Evolutionary conservation across 129 eudicot genomes (phyloP).

Genomic region (Chrysanthemum makinoi): DNA sequence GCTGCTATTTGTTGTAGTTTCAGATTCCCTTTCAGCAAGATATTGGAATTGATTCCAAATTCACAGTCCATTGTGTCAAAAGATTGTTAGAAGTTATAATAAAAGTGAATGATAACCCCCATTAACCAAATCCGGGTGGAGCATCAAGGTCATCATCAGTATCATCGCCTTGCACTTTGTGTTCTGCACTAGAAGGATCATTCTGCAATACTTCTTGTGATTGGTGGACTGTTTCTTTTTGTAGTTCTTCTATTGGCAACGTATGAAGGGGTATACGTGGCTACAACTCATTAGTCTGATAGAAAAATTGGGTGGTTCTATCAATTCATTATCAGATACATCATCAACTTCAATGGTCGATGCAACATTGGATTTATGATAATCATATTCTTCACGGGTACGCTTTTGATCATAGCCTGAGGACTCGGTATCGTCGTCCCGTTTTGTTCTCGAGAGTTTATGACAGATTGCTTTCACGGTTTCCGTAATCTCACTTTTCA

Average conservation of each 20-base stretch:
- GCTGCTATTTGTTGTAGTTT: too few species aligned
- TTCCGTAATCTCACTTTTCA: slow-evolving; percentile 70
- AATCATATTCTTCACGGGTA: slow-evolving; percentile 24
- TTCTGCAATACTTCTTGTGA: slow-evolving; percentile 19
- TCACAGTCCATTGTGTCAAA: slow-evolving; percentile 7
- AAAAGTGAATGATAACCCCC: slow-evolving; percentile 15
- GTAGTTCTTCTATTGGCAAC: slow-evolving; percentile 17
- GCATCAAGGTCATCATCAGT: slow-evolving; percentile 84
- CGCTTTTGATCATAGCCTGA: slow-evolving; percentile 23
- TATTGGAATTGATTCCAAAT: background rate
- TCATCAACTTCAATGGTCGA: slow-evolving; percentile 25
- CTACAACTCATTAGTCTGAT: background rate
- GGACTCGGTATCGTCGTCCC: slow-evolving; percentile 38
- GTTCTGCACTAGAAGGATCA: slow-evolving; percentile 17
- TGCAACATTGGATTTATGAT: slow-evolving; percentile 17
- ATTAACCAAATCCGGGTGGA: slow-evolving; percentile 89
- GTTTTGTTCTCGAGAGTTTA: slow-evolving; percentile 46
- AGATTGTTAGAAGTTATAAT: slow-evolving; percentile 13
- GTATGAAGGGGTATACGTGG: background rate
- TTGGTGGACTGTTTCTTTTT: slow-evolving; percentile 10
- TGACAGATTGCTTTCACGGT: slow-evolving; percentile 67
- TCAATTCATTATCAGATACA: slow-evolving; percentile 41
- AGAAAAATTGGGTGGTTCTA: slow-evolving; percentile 51
- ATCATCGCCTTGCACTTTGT: slow-evolving; percentile 37
- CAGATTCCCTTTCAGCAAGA: too few species aligned